Conservation (phyloP, 2,329 filamentous ascomycete genomes). For the Chrysoporthe puriensis region DNA sequence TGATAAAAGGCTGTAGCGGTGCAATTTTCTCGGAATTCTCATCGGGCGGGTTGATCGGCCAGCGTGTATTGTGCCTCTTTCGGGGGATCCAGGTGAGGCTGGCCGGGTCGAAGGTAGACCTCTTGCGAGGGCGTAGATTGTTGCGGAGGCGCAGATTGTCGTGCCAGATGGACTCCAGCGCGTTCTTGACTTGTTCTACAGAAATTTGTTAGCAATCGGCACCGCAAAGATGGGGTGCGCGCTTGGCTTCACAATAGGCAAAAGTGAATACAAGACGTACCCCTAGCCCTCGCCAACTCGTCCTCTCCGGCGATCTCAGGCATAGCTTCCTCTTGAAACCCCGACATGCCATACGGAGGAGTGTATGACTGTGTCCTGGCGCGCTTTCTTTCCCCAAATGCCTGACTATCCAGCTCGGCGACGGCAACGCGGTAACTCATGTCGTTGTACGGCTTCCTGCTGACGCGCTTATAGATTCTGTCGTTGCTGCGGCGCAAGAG, state of each 20-base stretch:
- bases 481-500: conserved; percentile 24
- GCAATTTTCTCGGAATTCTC: conserved; percentile 29
- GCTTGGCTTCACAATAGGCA: neutral
- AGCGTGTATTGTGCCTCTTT: conserved; percentile 40
- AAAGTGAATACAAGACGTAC: conserved; percentile 26
- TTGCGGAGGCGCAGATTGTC: conserved; percentile 20
- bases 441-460: conserved; percentile 26
- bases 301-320: conserved; percentile 18
- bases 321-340: conserved; percentile 35
- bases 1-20: conserved; percentile 32
- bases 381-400: conserved; percentile 41
- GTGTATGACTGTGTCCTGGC: conserved; percentile 36
- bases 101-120: conserved; percentile 10
- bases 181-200: conserved; percentile 21
- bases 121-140: neutral
- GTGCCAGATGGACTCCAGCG: conserved; percentile 16
- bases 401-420: conserved; percentile 41
- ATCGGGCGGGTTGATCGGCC: conserved; percentile 34
- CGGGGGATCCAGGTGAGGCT: conserved; percentile 35
- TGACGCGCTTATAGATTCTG: conserved; percentile 40
- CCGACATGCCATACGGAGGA: conserved; percentile 38
- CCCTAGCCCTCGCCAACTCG: conserved; percentile 34
- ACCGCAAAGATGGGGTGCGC: neutral
- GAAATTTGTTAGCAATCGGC: neutral
- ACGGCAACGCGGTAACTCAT: conserved; percentile 29